Base-by-base conservation (phyloP, 257 asterid genomes). In the Solanum virginianum region DNA sequence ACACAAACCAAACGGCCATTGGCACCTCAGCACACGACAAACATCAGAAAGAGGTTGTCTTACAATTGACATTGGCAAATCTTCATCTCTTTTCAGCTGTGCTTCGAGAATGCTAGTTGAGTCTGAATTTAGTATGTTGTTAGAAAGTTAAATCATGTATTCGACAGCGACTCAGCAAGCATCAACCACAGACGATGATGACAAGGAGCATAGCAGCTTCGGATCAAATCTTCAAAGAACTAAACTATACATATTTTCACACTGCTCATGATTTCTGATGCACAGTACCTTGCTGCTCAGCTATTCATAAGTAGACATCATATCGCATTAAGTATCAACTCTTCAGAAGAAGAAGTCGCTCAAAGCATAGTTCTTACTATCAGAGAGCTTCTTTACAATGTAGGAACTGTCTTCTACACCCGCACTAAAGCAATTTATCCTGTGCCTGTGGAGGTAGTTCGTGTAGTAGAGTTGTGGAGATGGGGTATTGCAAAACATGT, bases 291-390 rank as follows among this genome's bases (percentile, higher is more conserved):
- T 41, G 85, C 24, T 24, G 63, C 82, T 51, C 82, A n/a, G 86
- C 24, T 17, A 24, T 49, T 69, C 26, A 10, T 6, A 68, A 70
- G 79, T 26, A 70, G 10, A 70, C 53, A 70, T 39, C 79, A 70
- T 39, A 22, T 36, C 45, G 54, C 79, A n/a, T 51, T 17, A 72
- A 60, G 26, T 56, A 41, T 51, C 51, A 55, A 57, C 60, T 75
- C 83, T 81, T 94, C 91, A 94, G 87, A 95, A 95, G 86, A 95
- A 91, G 79, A 95, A 89, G 88, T 95, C 95, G 60, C 93, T 91
- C 89, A 94, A 84, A 62, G 84, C 81, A 8, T 41, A 59, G 74
- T 82, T 91, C 83, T 81, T 69, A 79, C 83, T 66, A 80, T 84
- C 86, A n/a, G 49, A 49, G 57, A 54, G 82, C 80, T 84, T 89